These are phyloP conservation scores for Coleophoma eucalyptorum DNA, from an alignment of 2,329 filamentous ascomycete genomes.

Conservation along the genomic window DNA sequence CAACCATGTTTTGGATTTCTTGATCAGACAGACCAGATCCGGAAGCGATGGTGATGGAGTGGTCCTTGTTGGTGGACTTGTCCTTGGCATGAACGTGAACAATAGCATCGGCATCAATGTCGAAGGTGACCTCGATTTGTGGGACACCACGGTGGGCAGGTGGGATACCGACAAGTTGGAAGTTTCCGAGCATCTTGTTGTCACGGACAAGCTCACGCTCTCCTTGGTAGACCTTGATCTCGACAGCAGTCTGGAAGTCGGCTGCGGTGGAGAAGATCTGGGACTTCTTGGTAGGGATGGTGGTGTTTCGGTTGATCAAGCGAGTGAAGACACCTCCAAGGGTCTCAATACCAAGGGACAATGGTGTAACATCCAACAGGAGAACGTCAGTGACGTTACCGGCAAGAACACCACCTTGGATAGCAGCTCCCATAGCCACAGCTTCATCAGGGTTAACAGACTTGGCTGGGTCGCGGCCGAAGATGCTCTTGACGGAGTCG, in stretches of 20 bases:
- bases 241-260: conserved; percentile 97
- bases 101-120: conserved; percentile 97
- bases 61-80: conserved; percentile 99
- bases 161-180: conserved; percentile 97
- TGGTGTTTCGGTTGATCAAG: conserved; percentile 98
- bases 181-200: conserved; percentile 99
- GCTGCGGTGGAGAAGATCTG: conserved; percentile 97
- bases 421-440: conserved; percentile 94
- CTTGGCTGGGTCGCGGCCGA: conserved; percentile 94
- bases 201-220: conserved; percentile 98
- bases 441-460: conserved; percentile 98
- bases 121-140: conserved; percentile 96
- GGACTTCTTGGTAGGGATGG: conserved; percentile 98
- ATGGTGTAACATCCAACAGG: conserved; percentile 90
- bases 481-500: conserved; percentile 94
- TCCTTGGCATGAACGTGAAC: conserved; percentile 98
- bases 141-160: conserved; percentile 95
- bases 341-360: conserved; percentile 97
- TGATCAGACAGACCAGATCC: conserved; percentile 92
- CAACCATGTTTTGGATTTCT: conserved; percentile 97
- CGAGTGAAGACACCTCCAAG: conserved; percentile 97
- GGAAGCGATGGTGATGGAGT: conserved; percentile 98
- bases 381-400: conserved; percentile 96
- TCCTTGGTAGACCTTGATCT: conserved; percentile 99
- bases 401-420: conserved; percentile 93